Conservation (phyloP, 140 eudicot genomes). For the Cichorium intybus region DNA sequence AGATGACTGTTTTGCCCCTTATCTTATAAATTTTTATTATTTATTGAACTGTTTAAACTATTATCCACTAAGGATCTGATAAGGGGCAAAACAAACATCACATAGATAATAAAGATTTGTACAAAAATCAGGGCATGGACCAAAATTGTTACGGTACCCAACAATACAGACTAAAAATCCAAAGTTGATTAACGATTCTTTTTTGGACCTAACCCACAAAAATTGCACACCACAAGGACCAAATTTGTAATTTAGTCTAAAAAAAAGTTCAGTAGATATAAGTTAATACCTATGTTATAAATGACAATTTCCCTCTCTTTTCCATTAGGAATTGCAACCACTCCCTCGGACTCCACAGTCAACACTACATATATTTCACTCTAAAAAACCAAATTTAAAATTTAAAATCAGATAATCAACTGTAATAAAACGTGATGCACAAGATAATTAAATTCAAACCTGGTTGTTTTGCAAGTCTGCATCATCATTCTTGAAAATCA, state of each 20-base stretch:
- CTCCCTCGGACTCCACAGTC: constrained; percentile 87
- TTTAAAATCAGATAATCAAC: neutral
- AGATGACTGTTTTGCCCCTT: neutral
- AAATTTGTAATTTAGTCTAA: neutral
- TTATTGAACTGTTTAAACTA: too few species aligned
- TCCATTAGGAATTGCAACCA: constrained; percentile 70
- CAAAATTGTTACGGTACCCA: neutral
- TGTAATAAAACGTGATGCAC: too few species aligned
- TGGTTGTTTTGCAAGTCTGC: constrained; percentile 24
- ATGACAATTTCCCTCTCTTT: constrained; percentile 64
- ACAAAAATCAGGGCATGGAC: too few species aligned
- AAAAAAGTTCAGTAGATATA: neutral
- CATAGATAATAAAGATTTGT: too few species aligned
- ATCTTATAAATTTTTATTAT: too few species aligned
- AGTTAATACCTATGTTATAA: constrained; percentile 80
- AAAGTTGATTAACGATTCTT: neutral
- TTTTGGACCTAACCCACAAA: neutral
- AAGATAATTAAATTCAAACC: constrained; percentile 71
- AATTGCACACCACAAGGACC: neutral
- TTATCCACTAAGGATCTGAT: too few species aligned
- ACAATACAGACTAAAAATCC: neutral
- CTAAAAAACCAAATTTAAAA: constrained; percentile 29
- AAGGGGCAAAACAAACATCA: too few species aligned
- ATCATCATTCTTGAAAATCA: constrained; percentile 65
- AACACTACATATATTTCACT: constrained; percentile 50